Base-by-base conservation (phyloP, 257 asterid species). In the Gardenia jasminoides region DNA sequence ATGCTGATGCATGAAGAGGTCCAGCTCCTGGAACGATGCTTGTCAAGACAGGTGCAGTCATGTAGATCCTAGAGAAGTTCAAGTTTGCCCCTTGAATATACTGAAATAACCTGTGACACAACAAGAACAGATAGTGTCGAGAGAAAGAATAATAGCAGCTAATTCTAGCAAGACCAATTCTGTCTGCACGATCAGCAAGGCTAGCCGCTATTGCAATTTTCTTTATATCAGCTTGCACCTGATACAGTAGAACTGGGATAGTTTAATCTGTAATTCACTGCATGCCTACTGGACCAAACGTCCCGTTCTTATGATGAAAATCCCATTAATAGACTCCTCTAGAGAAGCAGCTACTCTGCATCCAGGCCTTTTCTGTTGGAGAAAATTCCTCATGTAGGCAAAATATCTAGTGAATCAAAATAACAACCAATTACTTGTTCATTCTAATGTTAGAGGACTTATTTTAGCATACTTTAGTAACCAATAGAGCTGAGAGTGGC, bases 11-110 rank as follows among this genome's bases (percentile, higher is more conserved):
- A 79, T 88, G 93, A 54, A 93, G 92, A 62, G 97, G 98, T 31
- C 98, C 97, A 4, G 93, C 95, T 78, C 89, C 94, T 0, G 96
- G 97, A 81, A 90, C 97, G 6, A 88, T 84, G 89, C 97, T 94
- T 9, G 98, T 92, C 81, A 94, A 78, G 82, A 94, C 85, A 19
- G 98, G 98, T 72, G 80, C 85, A 0, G 97, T 92, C 88, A 94
- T 85, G 31, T 87, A 77, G 58, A 94, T 79, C 76, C 98, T 86
- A 1, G 98, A 88, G 50, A 20, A 82, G 89, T 94, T 94, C 82
- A 94, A 76, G 82, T 94, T 93, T 80, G 97, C 98, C 12, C 98
- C 97, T 88, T 94, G 89, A 52, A 85, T 89, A 72, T 80, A 94
- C 82, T 94, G 92, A 78, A 92, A 94, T 75, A 94, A 87, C 82